Evolutionary conservation across 495 filamentous ascomycete genomes (phyloP), one percentile per base, ranked within the genome.

Genomic region (Corynascus novoguineensis): DNA sequence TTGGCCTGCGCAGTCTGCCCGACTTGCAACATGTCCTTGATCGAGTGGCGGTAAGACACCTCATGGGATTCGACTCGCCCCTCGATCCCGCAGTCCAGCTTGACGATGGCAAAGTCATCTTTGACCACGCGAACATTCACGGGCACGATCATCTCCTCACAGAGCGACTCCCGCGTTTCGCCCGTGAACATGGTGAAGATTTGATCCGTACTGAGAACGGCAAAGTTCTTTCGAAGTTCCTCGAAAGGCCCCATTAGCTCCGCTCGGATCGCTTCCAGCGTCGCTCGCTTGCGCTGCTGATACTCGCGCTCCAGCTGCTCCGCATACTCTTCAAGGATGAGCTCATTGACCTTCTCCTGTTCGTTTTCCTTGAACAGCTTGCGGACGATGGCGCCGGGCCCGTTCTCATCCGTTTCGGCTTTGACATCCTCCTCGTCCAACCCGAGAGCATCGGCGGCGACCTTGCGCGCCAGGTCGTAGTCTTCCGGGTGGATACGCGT

Each of bases 341-440:
- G 76, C 65, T 97, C 95, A 64, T 97, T 96, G 61, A 97, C 90
- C 66, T 90, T 91, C 58, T 97, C 92, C 66, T 92, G 87, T 54
- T 87, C 86, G 24, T 95, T 88, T 10, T 96, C 91, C 64, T 86
- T 88, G 71, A 97, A 86, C 7, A 98, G 81, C 70, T 90, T 92
- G 55, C 92, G 86, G 53, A 98, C 89, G 57, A 97, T 88, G 8
- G 92, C 93, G 32, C 88, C 89, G 0, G 85, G 77, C 1, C 93
- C 93, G 51, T 89, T 87, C 64, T 95, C 89, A 60, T 93, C 87
- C 7, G 84, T 85, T 71, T 97, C 92, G 0, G 88, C 90, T 70
- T 96, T 92, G 69, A 97, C 88, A 67, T 98, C 93, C 72, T 98
- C 93, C 70, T 98, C 93, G 64, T 98, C 95, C 61, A 97, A 73